Conservation (phyloP, 1,139 yeast species). For the Saccharomyces hybrid region DNA sequence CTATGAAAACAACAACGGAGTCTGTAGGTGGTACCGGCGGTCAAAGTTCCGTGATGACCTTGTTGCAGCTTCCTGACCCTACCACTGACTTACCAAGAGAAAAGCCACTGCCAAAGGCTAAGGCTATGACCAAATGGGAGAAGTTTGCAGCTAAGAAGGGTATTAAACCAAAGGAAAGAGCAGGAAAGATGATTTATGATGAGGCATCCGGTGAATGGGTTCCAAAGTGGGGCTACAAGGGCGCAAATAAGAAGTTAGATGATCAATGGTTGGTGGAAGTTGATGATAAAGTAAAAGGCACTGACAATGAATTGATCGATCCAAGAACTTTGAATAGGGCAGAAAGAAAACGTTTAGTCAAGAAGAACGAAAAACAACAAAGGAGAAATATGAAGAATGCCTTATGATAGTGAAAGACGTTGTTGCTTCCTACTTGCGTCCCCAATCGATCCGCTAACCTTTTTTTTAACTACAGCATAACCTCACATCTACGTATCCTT, state of each 20-base stretch:
- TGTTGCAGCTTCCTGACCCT: conserved; percentile 82
- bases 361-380: conserved; percentile 82
- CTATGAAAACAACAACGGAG: conserved; percentile 78
- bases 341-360: conserved; percentile 77
- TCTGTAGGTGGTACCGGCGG: conserved; percentile 51
- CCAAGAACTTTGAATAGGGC: conserved; percentile 76
- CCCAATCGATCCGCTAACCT: neutral
- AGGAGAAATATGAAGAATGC: conserved; percentile 61
- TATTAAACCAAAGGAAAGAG: conserved; percentile 80
- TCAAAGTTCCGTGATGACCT: conserved; percentile 69
- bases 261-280: conserved; percentile 95
- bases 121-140: conserved; percentile 95
- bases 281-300: conserved; percentile 61
- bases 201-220: conserved; percentile 93
- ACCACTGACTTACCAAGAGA: conserved; percentile 83
- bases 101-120: conserved; percentile 87
- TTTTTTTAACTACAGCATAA: neutral
- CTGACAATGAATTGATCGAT: conserved; percentile 68
- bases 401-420: neutral
- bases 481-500: neutral
- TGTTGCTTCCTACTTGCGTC: neutral
- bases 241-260: conserved; percentile 80
- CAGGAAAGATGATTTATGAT: conserved; percentile 85
- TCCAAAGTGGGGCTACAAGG: conserved; percentile 97
- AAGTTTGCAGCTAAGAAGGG: conserved; percentile 93